A percentile compares a stretch with the other conserved stretches of the same genome.
These are phyloP conservation scores for Aphanoascus verrucosus DNA, from an alignment of 2,329 filamentous ascomycete genomes.

Conservation along the genomic window DNA sequence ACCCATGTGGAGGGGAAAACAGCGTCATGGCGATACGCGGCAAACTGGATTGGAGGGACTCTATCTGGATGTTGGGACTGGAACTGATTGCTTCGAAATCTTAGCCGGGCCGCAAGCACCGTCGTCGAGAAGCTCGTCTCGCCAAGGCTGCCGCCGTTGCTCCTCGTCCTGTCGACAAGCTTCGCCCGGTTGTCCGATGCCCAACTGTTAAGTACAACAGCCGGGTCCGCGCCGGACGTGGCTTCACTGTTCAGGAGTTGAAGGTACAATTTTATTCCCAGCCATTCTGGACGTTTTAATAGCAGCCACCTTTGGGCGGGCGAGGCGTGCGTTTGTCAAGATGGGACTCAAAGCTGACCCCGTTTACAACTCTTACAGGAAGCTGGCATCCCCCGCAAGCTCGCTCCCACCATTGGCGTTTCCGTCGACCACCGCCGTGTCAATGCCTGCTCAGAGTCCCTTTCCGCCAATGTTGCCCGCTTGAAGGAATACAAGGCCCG, in stretches of 20 bases:
- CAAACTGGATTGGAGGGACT: background rate
- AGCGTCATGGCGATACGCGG: background rate
- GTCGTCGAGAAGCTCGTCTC: constrained; percentile 80
- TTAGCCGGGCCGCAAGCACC: constrained; percentile 91
- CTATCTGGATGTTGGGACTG: background rate
- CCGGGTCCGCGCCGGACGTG: constrained; percentile 87
- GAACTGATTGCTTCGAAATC: constrained; percentile 5
- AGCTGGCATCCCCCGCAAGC: constrained; percentile 87
- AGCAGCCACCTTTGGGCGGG: no score
- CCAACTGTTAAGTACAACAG: constrained; percentile 99
- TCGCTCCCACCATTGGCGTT: constrained; percentile 94
- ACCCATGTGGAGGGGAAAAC: background rate
- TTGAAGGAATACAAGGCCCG: constrained; percentile 96
- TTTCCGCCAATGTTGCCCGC: constrained; percentile 89
- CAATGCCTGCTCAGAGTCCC: constrained; percentile 93
- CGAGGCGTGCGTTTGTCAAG: background rate
- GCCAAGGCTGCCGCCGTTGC: constrained; percentile 92
- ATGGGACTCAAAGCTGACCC: background rate
- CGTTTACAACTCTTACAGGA: constrained; percentile 48
- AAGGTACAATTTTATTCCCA: constrained; percentile 56
- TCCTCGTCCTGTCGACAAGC: constrained; percentile 92
- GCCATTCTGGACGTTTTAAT: background rate
- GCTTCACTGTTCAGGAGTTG: constrained; percentile 93
- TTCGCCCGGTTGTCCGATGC: constrained; percentile 94
- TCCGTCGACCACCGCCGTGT: constrained; percentile 89